Conservation (phyloP, 1,284 basidiomycete genomes). For the Austroboletus novae-zelandiae region DNA sequence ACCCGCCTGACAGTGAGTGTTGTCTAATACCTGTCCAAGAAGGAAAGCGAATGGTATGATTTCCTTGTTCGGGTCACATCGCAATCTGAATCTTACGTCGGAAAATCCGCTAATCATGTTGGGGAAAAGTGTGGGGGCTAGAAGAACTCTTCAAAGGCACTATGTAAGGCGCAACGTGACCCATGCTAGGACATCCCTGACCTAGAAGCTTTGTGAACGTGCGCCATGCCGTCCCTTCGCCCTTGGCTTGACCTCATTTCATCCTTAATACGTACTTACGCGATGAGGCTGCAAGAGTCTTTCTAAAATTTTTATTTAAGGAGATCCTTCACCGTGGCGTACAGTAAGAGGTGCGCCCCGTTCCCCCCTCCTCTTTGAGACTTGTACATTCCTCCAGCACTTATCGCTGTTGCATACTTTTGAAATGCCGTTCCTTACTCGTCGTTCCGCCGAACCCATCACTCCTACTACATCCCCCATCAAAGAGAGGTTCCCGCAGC, state of each 20-base stretch:
- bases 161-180: not conserved
- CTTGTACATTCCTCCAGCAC: constrained; percentile 10
- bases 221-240: not conserved
- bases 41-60: not conserved
- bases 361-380: not conserved
- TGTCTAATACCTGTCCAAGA: not conserved
- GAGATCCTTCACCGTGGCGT: constrained; percentile 4
- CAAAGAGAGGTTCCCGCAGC: constrained; percentile 9
- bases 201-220: constrained; percentile 3
- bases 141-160: not conserved
- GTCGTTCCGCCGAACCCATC: constrained; percentile 28
- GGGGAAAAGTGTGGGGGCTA: not conserved
- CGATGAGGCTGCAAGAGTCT: constrained; percentile 5
- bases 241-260: constrained; percentile 7
- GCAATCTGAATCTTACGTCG: no score
- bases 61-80: not conserved
- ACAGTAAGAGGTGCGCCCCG: not conserved
- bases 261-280: constrained; percentile 21
- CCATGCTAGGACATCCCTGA: constrained; percentile 20
- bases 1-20: no score
- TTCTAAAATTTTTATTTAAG: constrained; percentile 22
- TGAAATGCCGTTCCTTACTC: constrained; percentile 30
- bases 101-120: not conserved
- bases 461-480: not conserved
- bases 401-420: not conserved